Base-by-base conservation (phyloP, 352 stramenopile species). In the Phytophthora cactorum region DNA sequence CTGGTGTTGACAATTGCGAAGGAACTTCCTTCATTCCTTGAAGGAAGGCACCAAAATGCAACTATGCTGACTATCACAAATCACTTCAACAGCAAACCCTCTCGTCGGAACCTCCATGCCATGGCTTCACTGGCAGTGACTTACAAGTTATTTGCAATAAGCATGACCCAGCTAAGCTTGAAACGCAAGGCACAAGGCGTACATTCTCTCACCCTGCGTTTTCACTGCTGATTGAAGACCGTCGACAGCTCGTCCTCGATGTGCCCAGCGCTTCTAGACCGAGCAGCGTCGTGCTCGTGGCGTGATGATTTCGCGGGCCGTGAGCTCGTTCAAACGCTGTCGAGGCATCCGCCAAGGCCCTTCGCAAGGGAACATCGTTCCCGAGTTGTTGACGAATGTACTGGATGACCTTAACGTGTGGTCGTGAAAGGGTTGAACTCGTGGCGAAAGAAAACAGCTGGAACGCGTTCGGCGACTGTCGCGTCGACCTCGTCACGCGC, bases 401-500 rank as follows among this genome's bases (percentile, higher is more conserved):
- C 34, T 53, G 61, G 32, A 51, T 47, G 41, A 12, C 15, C 29
- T 41, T 6, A 59, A 63, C 62, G 62, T 64, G 62, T 69, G 53
- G 62, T 39, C 54, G 36, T 36, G 52, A 47, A 57, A 52, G 36
- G 52, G 41, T 70, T 70, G 63, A 70, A 70, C 55, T 45, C 51
- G 50, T 5, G 9, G 51, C 17, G 32, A 52, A 61, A 49, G 29
- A 54, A 70, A 63, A 34, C 64, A 71, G 57, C 44, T 71, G 64
- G 27, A 12, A 14, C 47, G 27, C 44, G 44, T 66, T 68, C 58
- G 58, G 50, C 44, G 44, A 52, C 64, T 59, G 64, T 22, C 51
- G 57, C 64, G 64, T 72, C 64, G 64, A 9, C 58, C 8, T 60
- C 64, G 64, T 72, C 64, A 72, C 63, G 11, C 2, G n/a, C 14